A percentile compares a stretch with the other conserved stretches of the same genome.
These are phyloP conservation scores for Colletotrichum eremochloae DNA, from an alignment of 2,329 filamentous ascomycete genomes.

Conservation along the genomic window DNA sequence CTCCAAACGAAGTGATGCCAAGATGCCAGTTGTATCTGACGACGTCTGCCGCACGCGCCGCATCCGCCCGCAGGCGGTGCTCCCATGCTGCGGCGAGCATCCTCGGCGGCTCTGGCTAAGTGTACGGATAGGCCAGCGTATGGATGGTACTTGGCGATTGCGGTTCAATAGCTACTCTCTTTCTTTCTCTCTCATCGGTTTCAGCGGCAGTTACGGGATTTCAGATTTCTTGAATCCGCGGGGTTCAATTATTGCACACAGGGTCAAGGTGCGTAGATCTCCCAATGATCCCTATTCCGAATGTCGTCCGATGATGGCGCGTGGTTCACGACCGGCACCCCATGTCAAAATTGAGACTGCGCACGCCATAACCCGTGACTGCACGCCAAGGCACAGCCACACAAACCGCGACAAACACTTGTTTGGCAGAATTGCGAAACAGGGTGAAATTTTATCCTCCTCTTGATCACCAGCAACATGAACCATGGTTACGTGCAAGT, in stretches of 20 bases:
- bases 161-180: not conserved
- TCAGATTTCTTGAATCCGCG: not conserved
- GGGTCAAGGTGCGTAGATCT: slow-evolving; percentile 5
- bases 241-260: not conserved
- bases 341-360: slow-evolving; percentile 1
- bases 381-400: slow-evolving; percentile 27
- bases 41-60: slow-evolving; percentile 2
- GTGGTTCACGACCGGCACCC: not conserved
- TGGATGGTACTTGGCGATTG: not conserved
- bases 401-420: not conserved
- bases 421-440: not conserved
- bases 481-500: not conserved
- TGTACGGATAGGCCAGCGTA: not conserved
- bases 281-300: not conserved
- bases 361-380: slow-evolving; percentile 38
- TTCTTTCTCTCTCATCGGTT: not conserved
- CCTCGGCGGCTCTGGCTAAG: not conserved
- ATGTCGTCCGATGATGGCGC: not conserved
- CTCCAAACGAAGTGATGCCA: slow-evolving; percentile 73
- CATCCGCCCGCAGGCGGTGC: slow-evolving; percentile 7
- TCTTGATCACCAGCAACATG: not conserved
- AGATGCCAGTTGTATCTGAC: slow-evolving; percentile 63
- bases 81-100: slow-evolving; percentile 21
- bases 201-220: not conserved
- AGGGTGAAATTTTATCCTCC: no score